Base-by-base conservation (phyloP, 2,329 filamentous ascomycete species). In the Cercospora sesami region DNA sequence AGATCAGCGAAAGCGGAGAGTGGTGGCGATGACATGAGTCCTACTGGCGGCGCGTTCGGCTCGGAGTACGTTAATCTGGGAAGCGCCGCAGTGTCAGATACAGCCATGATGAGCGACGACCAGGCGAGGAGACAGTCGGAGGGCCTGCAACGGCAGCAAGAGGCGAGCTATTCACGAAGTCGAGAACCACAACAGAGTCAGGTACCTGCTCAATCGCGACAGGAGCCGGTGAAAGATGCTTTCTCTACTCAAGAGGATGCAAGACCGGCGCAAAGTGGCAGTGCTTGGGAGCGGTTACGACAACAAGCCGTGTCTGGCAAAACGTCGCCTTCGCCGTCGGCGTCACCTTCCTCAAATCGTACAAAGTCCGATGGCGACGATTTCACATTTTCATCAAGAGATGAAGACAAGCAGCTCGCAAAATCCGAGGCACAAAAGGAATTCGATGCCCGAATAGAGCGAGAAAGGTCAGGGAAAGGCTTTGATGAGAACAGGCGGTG, bases 401-500 rank as follows among this genome's bases (percentile, higher is more conserved):
- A 82, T 5, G 80, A 82, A 64, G 82, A 85, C 42, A 77, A 79
- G 26, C 78, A 80, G 57, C 72, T 77, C 30, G 82, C 82, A 12
- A 81, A 79, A 67, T 72, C 78, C 48, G 79, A 83, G 68, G 83
- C 83, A 28, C 83, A 86, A 74, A 80, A 77, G 63, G 82, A 85
- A 28, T 86, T 86, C 69, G 83, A 86, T 71, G 79, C 79, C 18
- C 76, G 81, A 53, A 69, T 86, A 5, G 84, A 86, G 70, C 78
- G 78, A 66, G 84, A 86, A 70, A 75, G 84, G 62, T 78, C 79
- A 63, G 84, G 83, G 0, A 79, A 78, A n/a, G 78, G 82, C 61
- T 83, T 83, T 67, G 68, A 73, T 5, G 75, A 75, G 14, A 63
- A 10, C 12, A 26, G 23, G 45, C n/a, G 61, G 16, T 63, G 45